Conservation (phyloP, 2,329 filamentous ascomycete genomes). For the Nectriaceae sp. region DNA sequence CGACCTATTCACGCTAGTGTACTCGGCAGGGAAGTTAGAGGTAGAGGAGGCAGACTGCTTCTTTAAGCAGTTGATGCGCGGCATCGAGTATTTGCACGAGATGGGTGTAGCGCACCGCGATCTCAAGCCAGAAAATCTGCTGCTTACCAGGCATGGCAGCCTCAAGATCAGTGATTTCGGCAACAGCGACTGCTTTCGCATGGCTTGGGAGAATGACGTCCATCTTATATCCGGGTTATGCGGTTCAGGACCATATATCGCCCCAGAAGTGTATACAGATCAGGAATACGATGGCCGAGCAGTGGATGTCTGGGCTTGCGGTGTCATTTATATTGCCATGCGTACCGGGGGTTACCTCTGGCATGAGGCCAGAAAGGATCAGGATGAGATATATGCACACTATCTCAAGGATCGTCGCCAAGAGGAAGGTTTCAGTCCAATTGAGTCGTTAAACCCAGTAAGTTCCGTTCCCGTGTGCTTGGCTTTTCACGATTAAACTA, state of each 20-base stretch:
- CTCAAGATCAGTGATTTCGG: constrained; percentile 99
- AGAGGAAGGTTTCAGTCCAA: constrained; percentile 93
- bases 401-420: constrained; percentile 92
- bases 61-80: constrained; percentile 99
- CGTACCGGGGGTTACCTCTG: constrained; percentile 92
- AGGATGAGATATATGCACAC: constrained; percentile 94
- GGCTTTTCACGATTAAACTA: background rate
- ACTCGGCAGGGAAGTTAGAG: constrained; percentile 88
- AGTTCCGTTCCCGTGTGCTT: constrained; percentile 43
- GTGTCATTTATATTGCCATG: constrained; percentile 99
- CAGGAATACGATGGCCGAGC: constrained; percentile 95
- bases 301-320: constrained; percentile 98
- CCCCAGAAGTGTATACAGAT: constrained; percentile 92
- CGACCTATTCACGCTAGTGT: constrained; percentile 90
- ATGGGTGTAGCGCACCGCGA: constrained; percentile 99
- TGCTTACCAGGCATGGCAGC: constrained; percentile 87
- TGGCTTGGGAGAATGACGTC: constrained; percentile 98
- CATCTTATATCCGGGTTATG: constrained; percentile 98
- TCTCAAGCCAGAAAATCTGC: constrained; percentile 93
- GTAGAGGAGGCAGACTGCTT: constrained; percentile 94
- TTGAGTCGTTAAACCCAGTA: constrained; percentile 93
- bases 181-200: constrained; percentile 97
- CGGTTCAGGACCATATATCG: constrained; percentile 95
- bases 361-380: constrained; percentile 94
- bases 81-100: constrained; percentile 98